Evolutionary conservation across 257 asterid species (phyloP).

Genomic region (Primulina tabacum): DNA sequence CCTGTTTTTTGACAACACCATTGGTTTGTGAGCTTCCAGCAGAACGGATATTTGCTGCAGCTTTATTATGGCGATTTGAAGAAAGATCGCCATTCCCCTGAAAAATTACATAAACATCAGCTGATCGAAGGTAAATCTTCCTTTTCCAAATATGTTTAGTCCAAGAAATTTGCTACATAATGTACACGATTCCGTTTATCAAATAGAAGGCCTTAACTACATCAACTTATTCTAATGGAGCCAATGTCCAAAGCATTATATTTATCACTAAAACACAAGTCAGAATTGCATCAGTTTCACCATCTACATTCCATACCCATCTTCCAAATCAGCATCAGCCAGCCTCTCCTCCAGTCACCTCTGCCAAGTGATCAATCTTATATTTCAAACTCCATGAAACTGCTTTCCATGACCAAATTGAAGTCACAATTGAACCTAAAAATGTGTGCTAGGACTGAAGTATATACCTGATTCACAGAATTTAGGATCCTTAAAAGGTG

Average conservation of each 20-base stretch:
- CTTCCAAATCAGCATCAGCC: conserved; percentile 12
- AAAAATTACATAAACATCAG: conserved; percentile 26
- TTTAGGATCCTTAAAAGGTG: conserved; percentile 3
- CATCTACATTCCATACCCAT: not conserved
- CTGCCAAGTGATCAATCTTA: conserved; percentile 15
- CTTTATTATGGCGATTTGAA: conserved; percentile 57
- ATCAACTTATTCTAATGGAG: conserved; percentile 10
- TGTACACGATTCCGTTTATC: conserved; percentile 1
- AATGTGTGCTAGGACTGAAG: conserved; percentile 10
- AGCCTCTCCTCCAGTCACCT: conserved; percentile 14
- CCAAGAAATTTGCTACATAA: not conserved
- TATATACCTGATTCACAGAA: conserved; percentile 5
- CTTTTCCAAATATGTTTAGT: not conserved
- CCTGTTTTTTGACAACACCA: conserved; percentile 46
- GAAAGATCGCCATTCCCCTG: conserved; percentile 82
- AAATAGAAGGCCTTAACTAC: conserved; percentile 8
- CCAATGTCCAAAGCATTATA: conserved; percentile 12
- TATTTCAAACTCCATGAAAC: conserved; percentile 20
- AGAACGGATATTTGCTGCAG: conserved; percentile 41
- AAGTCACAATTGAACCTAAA: not conserved
- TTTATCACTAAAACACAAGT: conserved; percentile 12
- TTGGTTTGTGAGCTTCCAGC: conserved; percentile 58
- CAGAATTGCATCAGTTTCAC: conserved; percentile 10
- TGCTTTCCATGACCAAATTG: conserved; percentile 1
- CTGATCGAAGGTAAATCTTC: conserved; percentile 18